phyloP scores from a whole-genome alignment of 345 rosid genomes.

The Erucastrum elatum region DNA sequence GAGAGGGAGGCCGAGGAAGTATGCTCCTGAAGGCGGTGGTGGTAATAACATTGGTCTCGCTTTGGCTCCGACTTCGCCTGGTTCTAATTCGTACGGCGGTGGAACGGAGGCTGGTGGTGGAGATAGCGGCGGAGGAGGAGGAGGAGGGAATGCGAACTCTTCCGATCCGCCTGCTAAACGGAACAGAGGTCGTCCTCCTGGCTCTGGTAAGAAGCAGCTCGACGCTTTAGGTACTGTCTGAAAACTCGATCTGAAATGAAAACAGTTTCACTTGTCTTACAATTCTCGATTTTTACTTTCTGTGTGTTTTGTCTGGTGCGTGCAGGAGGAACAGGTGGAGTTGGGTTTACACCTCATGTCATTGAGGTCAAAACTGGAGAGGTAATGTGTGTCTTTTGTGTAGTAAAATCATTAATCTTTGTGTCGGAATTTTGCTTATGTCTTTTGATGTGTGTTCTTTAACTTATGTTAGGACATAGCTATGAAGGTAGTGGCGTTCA shows the following conservation, averaged over 20 bases:
- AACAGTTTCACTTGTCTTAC: conserved; percentile 6
- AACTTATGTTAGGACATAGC: conserved; percentile 66
- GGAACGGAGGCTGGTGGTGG: conserved; percentile 29
- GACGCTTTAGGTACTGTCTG: conserved; percentile 74
- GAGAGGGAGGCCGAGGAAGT: conserved; percentile 91
- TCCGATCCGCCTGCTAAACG: conserved; percentile 65
- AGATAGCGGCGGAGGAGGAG: conserved; percentile 34
- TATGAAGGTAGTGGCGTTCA: conserved; percentile 66
- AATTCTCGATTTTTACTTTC: not conserved
- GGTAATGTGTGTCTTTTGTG: conserved; percentile 45
- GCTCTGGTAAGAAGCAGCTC: conserved; percentile 85
- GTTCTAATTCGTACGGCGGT: conserved; percentile 44
- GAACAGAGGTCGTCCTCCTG: conserved; percentile 89
- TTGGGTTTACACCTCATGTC: conserved; percentile 98
- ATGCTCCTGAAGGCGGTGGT: conserved; percentile 70
- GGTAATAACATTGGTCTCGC: conserved; percentile 69
- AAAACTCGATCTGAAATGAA: not conserved
- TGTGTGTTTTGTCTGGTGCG: conserved; percentile 5
- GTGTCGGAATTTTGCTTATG: not conserved
- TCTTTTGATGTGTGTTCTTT: not conserved
- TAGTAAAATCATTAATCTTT: not conserved
- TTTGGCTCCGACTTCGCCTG: conserved; percentile 65
- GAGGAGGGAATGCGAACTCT: conserved; percentile 37
- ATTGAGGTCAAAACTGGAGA: conserved; percentile 81
- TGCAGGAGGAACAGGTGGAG: conserved; percentile 86